Evolutionary conservation across 108 stramenopile genomes (phyloP), one percentile per base, ranked within the genome.

Genomic region (Seminavis robusta): DNA sequence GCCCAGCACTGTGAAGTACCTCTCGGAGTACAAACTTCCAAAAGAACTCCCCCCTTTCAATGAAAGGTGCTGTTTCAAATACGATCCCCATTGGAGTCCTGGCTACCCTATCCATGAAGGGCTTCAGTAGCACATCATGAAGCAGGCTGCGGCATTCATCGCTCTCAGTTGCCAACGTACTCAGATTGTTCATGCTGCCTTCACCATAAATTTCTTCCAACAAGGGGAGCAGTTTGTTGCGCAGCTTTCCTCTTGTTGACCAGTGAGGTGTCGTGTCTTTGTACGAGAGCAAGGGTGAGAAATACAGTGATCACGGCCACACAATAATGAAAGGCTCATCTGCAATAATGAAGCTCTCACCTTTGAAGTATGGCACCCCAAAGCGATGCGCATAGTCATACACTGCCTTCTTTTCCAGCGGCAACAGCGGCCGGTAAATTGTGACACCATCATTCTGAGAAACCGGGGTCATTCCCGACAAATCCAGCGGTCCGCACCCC

Each of bases 341-440:
- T n/a, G n/a, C n/a, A n/a, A n/a, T n/a, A n/a, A n/a, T n/a, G n/a
- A n/a, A n/a, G n/a, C n/a, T n/a, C n/a, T n/a, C n/a, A 75, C 95
- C 95, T 63, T 95, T 95, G 63, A 96, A 96, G 51, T 92, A 95
- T 5, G 96, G 96, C 48, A 98, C 95, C 20, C 96, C 94, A 65
- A 73, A 96, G 32, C 52, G 81, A 56, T 96, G 93, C 6, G 98
- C 92, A 61, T 95, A 97, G 59, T 88, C 91, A 61, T 77, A 86
- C 3, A 98, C 74, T 24, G 67, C 67, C 36, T 42, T 38, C 59
- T 95, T 95, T 56, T 86, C 79, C 6, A 90, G 60, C 0, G 88
- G 59, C 17, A 98, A 67, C 21, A 97, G 70, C 3, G 98, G 98
- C 15, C 98, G 76, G 59, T 77, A 88, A 8, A 98, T 73, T 9